Evolutionary conservation across 2,329 filamentous ascomycete genomes (phyloP).

Genomic region (Aspergillus floridensis): DNA sequence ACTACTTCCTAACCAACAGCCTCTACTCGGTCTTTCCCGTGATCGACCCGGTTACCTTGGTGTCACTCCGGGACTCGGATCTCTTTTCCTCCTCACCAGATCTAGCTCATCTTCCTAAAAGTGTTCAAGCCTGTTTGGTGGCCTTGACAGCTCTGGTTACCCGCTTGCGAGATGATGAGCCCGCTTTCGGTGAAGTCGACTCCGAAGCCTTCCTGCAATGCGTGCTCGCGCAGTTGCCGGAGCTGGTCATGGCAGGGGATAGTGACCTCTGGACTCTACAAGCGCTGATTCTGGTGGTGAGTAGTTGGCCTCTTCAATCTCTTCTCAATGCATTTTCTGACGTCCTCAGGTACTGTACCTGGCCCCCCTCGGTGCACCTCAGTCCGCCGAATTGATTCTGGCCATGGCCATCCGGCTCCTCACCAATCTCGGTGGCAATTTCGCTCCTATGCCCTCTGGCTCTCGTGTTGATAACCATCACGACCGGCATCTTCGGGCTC

Average conservation of each 20-base stretch:
- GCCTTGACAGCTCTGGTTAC: constrained; percentile 27
- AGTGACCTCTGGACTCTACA: constrained; percentile 23
- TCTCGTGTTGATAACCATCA: neutral
- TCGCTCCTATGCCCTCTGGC: neutral
- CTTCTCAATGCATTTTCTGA: neutral
- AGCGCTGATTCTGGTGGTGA: constrained; percentile 22
- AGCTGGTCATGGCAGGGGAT: constrained; percentile 19
- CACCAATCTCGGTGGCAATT: constrained; percentile 22
- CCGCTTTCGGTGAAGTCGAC: constrained; percentile 19
- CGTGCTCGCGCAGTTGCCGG: constrained; percentile 19
- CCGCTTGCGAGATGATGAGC: constrained; percentile 21
- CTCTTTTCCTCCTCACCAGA: constrained; percentile 9
- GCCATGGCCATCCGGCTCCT: constrained; percentile 23
- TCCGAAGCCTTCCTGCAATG: constrained; percentile 22
- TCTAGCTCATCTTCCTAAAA: constrained; percentile 9
- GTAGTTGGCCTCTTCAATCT: neutral
- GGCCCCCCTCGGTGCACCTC: constrained; percentile 22
- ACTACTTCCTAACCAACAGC: constrained; percentile 19
- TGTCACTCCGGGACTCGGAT: constrained; percentile 14
- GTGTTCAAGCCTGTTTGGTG: constrained; percentile 17
- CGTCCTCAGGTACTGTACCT: constrained; percentile 20
- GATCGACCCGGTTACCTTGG: constrained; percentile 18
- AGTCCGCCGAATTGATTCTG: constrained; percentile 22
- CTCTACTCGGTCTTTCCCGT: constrained; percentile 27
- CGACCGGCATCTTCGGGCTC: constrained; percentile 17